phyloP scores from a whole-genome alignment of 2,329 filamentous ascomycete species.

The Orbilia oligospora region DNA sequence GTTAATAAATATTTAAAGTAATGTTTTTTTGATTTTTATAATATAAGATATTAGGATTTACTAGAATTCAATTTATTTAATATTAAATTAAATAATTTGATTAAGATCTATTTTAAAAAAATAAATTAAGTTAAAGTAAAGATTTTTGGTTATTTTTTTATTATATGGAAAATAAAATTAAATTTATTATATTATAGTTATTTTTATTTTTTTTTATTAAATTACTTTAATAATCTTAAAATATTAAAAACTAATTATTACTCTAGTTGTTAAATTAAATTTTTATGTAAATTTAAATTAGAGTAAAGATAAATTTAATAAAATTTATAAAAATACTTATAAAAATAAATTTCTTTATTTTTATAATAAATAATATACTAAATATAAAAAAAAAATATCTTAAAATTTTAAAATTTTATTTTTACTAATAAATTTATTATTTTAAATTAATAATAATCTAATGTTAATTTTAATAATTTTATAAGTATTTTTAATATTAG shows the following conservation, averaged over 20 bases:
- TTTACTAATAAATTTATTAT: background rate
- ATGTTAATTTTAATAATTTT: background rate
- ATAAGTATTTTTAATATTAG: background rate
- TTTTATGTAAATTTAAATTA: background rate
- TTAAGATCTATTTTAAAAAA: background rate
- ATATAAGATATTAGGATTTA: background rate
- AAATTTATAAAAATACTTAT: slow-evolving; percentile 2
- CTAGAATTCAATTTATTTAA: background rate
- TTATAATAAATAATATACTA: background rate
- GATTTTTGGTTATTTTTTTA: slow-evolving; percentile 10
- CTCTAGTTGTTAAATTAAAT: background rate
- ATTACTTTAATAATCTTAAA: background rate
- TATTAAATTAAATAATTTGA: background rate
- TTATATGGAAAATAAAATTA: background rate
- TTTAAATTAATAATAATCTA: too few species aligned
- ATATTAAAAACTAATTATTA: slow-evolving; percentile 10
- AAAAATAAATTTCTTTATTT: slow-evolving; percentile 2
- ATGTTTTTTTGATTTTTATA: too few species aligned
- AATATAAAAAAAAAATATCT: background rate
- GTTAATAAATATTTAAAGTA: too few species aligned
- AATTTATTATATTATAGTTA: background rate
- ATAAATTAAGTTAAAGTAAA: background rate
- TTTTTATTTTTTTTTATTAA: slow-evolving; percentile 10
- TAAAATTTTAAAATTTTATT: background rate
- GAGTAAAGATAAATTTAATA: background rate